These are phyloP conservation scores for Suillus weaverae DNA, from an alignment of 768 basidiomycete genomes.

Conservation along the genomic window DNA sequence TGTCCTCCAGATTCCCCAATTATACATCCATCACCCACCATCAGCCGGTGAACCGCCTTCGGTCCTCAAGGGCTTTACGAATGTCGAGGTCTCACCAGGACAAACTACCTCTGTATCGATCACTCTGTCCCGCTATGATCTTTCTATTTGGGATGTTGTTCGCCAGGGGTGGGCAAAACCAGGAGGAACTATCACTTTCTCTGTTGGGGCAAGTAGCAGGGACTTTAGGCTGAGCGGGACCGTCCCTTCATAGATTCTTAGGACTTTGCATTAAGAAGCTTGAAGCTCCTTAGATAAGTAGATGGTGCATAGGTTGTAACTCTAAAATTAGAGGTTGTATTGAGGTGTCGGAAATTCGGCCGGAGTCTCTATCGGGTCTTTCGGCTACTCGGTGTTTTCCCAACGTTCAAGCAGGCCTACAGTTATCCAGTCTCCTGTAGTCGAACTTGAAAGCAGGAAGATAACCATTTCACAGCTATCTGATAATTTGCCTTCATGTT, in stretches of 20 bases:
- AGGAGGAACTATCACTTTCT: slow-evolving; percentile 57
- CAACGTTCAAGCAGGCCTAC: too few relatives aligned
- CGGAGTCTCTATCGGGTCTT: background rate
- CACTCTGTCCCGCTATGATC: slow-evolving; percentile 63
- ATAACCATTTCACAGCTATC: background rate
- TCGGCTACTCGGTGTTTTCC: background rate
- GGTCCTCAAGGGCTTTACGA: slow-evolving; percentile 68
- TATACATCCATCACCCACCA: slow-evolving; percentile 69
- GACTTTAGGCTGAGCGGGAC: slow-evolving; percentile 55
- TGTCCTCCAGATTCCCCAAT: slow-evolving; percentile 58
- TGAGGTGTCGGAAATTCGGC: background rate
- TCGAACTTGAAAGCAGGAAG: background rate
- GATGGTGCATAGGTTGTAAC: background rate
- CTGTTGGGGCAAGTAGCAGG: slow-evolving; percentile 69
- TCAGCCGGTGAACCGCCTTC: slow-evolving; percentile 70
- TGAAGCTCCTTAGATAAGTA: background rate
- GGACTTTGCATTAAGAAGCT: background rate
- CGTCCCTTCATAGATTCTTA: slow-evolving; percentile 18
- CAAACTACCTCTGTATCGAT: slow-evolving; percentile 49
- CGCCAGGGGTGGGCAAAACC: slow-evolving; percentile 78
- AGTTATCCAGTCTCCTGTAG: too few relatives aligned
- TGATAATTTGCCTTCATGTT: background rate
- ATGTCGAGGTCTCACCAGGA: slow-evolving; percentile 51
- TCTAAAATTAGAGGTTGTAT: background rate
- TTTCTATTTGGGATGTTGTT: slow-evolving; percentile 75